Conservation (phyloP, 164 flowering plant species). For the Protea cynaroides region DNA sequence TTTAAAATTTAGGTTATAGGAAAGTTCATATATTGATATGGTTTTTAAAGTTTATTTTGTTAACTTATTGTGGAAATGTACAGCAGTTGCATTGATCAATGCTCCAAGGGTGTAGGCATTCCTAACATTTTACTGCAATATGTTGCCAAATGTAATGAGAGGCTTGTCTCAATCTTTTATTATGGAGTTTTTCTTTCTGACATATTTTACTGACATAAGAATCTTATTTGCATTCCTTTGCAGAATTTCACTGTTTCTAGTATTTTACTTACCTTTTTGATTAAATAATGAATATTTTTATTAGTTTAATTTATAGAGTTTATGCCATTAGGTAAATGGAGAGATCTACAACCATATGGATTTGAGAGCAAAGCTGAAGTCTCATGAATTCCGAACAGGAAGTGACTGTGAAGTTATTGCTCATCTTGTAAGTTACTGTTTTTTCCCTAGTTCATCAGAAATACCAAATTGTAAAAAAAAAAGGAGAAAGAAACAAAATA, state of each 20-base stretch:
- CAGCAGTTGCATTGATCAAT: too few relatives aligned
- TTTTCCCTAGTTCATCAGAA: neutral
- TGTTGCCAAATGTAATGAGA: too few relatives aligned
- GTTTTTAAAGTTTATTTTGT: too few relatives aligned
- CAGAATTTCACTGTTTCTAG: too few relatives aligned
- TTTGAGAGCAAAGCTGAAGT: conserved; percentile 51
- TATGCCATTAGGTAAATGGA: conserved; percentile 66
- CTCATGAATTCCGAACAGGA: conserved; percentile 77
- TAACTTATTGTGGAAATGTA: too few relatives aligned
- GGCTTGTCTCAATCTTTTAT: neutral
- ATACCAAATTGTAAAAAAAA: neutral
- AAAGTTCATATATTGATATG: too few relatives aligned
- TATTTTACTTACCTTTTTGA: too few relatives aligned
- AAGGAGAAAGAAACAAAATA: too few relatives aligned
- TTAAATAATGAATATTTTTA: neutral
- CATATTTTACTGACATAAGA: neutral
- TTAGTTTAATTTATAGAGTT: conserved; percentile 1
- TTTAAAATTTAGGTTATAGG: too few relatives aligned
- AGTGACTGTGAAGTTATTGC: conserved; percentile 99
- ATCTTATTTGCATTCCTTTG: neutral
- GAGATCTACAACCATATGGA: conserved; percentile 90
- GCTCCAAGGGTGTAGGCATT: too few relatives aligned
- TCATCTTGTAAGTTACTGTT: conserved; percentile 69
- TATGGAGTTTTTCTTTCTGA: neutral
- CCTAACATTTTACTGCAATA: too few relatives aligned